These are phyloP conservation scores for Sporothrix brasiliensis DNA, from an alignment of 2,329 filamentous ascomycete species.

Conservation along the genomic window DNA sequence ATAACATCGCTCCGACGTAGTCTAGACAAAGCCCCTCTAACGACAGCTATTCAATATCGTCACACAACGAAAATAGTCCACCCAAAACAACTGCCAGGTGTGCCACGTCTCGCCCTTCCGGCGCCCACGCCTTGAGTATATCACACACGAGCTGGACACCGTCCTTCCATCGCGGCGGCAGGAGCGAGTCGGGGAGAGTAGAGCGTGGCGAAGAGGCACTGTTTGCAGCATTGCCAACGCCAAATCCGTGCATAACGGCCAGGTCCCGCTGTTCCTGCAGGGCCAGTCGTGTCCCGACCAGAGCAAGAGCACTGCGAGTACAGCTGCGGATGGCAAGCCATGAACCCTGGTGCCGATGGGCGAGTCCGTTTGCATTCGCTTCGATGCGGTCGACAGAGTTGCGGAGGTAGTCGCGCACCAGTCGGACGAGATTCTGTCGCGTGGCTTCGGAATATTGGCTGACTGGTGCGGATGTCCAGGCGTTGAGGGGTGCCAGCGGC, in stretches of 20 bases:
- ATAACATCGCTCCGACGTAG: too few relatives aligned
- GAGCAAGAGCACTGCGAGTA: conserved; percentile 24
- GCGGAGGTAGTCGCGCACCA: conserved; percentile 23
- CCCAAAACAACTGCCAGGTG: neutral
- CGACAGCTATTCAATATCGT: conserved; percentile 2
- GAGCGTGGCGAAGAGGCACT: neutral
- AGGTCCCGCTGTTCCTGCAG: conserved; percentile 10
- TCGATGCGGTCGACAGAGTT: conserved; percentile 31
- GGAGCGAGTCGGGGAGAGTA: neutral
- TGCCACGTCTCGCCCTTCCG: conserved; percentile 9
- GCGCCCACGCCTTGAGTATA: conserved; percentile 4
- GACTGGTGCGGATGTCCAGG: neutral
- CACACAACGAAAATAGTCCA: conserved; percentile 5
- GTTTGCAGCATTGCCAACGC: neutral
- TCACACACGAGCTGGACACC: conserved; percentile 8
- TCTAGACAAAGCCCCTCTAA: too few relatives aligned
- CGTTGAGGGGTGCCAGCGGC: neutral
- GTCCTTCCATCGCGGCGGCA: conserved; percentile 10
- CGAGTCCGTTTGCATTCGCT: conserved; percentile 26
- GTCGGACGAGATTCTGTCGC: neutral
- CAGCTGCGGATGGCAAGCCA: conserved; percentile 31
- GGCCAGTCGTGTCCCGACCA: conserved; percentile 21
- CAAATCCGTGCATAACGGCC: neutral
- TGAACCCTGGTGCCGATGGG: conserved; percentile 32
- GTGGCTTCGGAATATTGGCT: neutral